Evolutionary conservation across 2,329 filamentous ascomycete species (phyloP), one percentile per base, ranked within the genome.

Genomic region (Xylariaceae sp.): DNA sequence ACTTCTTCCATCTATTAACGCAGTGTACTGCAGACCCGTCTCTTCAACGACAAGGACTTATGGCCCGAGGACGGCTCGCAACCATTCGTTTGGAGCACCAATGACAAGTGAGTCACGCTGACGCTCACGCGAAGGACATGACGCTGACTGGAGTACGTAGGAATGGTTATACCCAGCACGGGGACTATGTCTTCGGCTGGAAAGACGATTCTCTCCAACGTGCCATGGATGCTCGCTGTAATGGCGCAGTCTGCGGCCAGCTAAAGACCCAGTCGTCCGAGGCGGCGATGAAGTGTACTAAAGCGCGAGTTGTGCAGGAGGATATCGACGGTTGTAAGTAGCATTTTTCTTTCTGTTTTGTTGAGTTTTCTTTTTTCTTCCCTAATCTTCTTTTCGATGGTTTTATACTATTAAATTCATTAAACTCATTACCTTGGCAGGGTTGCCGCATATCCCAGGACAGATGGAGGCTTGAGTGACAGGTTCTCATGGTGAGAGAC

Each of bases 101-200:
- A 45, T 9, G 56, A 61, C 35, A 26, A 42, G 45, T 48, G 16
- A 45, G 42, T 16, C 19, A 30, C 29, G 22, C 22, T 11, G 22
- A 26, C 22, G 22, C 22, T 11, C 1, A 9, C n/a, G n/a, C 22
- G 13, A 22, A 6, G 4, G n/a, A 8, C 22, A 11, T 4, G 19
- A 4, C 9, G 12, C 43, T 48, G 34, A 45, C 9, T 19, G 37
- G 28, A 16, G 36, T 17, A 12, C 39, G 15, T 13, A 54, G 49
- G 34, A 29, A 44, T 4, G 57, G 55, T 18, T 59, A 49, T 33
- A 49, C 52, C 4, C 55, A 56, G 28, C 63, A 65, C 35, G 63
- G 62, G 19, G 65, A 68, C 50, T 68, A 68, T 49, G 62, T 68
- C 26, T 68, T 68, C 48, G 65, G 65, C 24, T 68, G 65, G 65